These are phyloP conservation scores for Hypoxylon intermedium DNA, from an alignment of 495 filamentous ascomycete species.

Conservation along the genomic window DNA sequence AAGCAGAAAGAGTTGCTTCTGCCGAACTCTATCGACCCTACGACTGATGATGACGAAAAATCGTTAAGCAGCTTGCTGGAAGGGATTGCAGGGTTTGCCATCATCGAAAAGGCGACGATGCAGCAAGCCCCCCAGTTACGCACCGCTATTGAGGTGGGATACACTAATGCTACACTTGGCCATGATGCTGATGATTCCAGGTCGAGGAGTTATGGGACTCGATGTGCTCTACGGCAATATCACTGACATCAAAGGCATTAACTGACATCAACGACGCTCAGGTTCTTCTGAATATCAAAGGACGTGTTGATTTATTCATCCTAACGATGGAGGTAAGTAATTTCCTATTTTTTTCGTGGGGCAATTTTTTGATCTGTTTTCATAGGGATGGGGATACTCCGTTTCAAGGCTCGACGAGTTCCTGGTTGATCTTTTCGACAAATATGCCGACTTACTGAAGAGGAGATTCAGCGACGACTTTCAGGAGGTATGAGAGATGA, in stretches of 20 bases:
- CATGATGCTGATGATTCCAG: conserved; percentile 53
- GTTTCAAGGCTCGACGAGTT: conserved; percentile 82
- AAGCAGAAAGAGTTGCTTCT: conserved; percentile 90
- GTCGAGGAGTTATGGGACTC: conserved; percentile 98
- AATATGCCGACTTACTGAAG: conserved; percentile 92
- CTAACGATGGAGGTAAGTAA: conserved; percentile 87
- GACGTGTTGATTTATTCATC: conserved; percentile 90
- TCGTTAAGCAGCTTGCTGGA: conserved; percentile 86
- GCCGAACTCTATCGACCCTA: conserved; percentile 73
- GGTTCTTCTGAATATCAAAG: conserved; percentile 86
- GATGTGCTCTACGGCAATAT: conserved; percentile 88
- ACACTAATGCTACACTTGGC: not conserved
- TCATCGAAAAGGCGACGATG: conserved; percentile 94
- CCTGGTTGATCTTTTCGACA: conserved; percentile 84
- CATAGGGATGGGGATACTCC: conserved; percentile 84
- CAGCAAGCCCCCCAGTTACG: conserved; percentile 80
- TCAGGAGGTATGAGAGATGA: conserved; percentile 73
- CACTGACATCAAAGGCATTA: conserved; percentile 77
- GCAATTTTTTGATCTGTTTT: conserved; percentile 32
- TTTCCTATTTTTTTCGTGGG: not conserved
- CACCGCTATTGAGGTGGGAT: conserved; percentile 79
- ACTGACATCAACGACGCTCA: conserved; percentile 82
- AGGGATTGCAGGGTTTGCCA: conserved; percentile 94
- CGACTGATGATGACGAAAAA: conserved; percentile 76
- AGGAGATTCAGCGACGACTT: conserved; percentile 91